phyloP scores from a whole-genome alignment of 176 grass and related monocot species.

The Calamus simplicifolius region DNA sequence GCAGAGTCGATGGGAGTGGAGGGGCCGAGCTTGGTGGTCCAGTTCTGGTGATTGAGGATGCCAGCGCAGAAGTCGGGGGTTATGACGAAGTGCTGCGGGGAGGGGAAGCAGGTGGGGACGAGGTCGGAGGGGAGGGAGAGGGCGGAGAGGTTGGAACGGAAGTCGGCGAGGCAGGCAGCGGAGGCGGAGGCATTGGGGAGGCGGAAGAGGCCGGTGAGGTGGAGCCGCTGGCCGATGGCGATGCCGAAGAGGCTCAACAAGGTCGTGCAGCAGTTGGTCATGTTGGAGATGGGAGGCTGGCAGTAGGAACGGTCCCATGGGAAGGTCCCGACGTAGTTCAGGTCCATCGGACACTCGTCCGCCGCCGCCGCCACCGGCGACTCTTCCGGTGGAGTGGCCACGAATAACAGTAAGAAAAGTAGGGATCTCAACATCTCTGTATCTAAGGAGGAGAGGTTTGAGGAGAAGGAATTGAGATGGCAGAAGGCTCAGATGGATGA shows the following conservation, averaged over 20 bases:
- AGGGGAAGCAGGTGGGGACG: conserved; percentile 48
- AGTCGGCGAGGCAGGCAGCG: conserved; percentile 41
- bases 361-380: neutral
- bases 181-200: conserved; percentile 43
- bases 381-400: too few species aligned
- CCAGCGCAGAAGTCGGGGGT: conserved; percentile 57
- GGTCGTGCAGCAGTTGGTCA: conserved; percentile 44
- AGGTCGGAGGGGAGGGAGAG: conserved; percentile 43
- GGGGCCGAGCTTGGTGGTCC: conserved; percentile 20
- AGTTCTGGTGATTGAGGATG: conserved; percentile 27
- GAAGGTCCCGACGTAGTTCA: conserved; percentile 65
- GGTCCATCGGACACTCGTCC: conserved; percentile 53
- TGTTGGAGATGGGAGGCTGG: conserved; percentile 30
- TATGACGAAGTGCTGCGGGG: conserved; percentile 32
- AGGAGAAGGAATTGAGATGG: too few species aligned
- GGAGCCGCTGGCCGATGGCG: conserved; percentile 46
- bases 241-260: conserved; percentile 57
- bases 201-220: conserved; percentile 48
- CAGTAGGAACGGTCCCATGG: conserved; percentile 65
- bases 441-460: too few species aligned
- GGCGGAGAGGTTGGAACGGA: conserved; percentile 32
- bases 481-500: too few species aligned
- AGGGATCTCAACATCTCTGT: too few species aligned
- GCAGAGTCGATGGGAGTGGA: conserved; percentile 37
- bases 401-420: too few species aligned